A percentile compares a stretch with the other conserved stretches of the same genome.
Evolutionary conservation across 2,329 filamentous ascomycete species (phyloP).

Genomic region (Fusarium siculi): DNA sequence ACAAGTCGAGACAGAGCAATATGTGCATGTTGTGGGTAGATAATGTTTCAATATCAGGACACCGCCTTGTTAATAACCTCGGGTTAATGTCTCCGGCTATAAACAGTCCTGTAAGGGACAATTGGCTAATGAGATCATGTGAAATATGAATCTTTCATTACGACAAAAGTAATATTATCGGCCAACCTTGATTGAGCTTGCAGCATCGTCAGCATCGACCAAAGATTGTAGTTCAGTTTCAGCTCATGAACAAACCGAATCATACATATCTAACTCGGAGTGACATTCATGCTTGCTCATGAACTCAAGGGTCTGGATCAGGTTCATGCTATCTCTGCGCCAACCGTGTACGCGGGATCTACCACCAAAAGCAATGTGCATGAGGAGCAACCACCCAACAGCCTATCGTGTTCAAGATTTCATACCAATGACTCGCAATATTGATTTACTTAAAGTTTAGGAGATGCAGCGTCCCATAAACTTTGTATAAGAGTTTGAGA

Average conservation of each 20-base stretch:
- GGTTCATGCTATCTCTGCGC: neutral
- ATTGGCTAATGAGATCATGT: constrained; percentile 2
- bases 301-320: constrained; percentile 6
- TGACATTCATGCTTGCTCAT: constrained; percentile 10
- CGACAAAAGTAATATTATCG: neutral
- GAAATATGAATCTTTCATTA: constrained; percentile 5
- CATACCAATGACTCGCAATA: constrained; percentile 14
- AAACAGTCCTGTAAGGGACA: neutral
- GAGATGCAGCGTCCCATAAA: neutral
- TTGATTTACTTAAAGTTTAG: constrained; percentile 2
- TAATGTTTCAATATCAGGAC: constrained; percentile 23
- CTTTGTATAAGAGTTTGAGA: neutral
- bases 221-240: neutral
- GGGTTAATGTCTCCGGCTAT: neutral
- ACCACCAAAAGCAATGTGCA: constrained; percentile 27
- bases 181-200: neutral
- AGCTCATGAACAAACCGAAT: neutral
- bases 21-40: constrained; percentile 2
- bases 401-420: constrained; percentile 1
- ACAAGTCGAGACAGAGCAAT: constrained; percentile 5
- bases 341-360: constrained; percentile 9
- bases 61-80: constrained; percentile 13
- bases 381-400: neutral
- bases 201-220: neutral
- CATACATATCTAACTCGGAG: neutral